phyloP scores from a whole-genome alignment of 208 protist species.

The Leishmania major region DNA sequence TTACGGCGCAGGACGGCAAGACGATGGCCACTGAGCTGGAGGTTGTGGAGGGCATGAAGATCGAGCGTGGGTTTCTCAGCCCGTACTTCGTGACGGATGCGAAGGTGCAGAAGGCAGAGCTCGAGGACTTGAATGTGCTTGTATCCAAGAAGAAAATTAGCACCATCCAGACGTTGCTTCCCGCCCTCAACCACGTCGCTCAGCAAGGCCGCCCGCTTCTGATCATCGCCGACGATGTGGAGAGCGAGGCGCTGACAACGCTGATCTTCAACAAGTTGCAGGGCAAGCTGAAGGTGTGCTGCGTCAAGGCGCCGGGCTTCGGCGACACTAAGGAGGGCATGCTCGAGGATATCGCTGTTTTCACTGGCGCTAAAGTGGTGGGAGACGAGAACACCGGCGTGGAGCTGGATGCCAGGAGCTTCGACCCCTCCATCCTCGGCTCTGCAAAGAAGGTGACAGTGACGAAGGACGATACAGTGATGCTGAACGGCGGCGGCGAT shows the following conservation, averaged over 20 bases:
- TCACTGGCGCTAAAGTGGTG: conserved; percentile 95
- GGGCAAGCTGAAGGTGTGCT: conserved; percentile 87
- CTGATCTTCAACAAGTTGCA: conserved; percentile 90
- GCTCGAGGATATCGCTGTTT: conserved; percentile 98
- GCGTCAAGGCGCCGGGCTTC: conserved; percentile 99
- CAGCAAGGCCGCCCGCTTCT: conserved; percentile 93
- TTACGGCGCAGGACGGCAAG: conserved; percentile 99
- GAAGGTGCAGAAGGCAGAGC: conserved; percentile 96
- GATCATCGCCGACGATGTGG: conserved; percentile 99
- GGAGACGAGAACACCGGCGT: conserved; percentile 93
- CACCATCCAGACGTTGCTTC: conserved; percentile 88
- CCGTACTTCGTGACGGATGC: conserved; percentile 99
- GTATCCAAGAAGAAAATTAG: conserved; percentile 97
- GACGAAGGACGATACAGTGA: conserved; percentile 97
- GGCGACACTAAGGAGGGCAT: conserved; percentile 98
- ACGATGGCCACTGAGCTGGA: conserved; percentile 98
- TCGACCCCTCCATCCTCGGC: conserved; percentile 77
- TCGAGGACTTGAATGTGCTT: conserved; percentile 97
- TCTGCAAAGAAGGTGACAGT: conserved; percentile 89
- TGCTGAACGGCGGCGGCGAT: conserved; percentile 96
- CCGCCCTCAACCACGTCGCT: conserved; percentile 91
- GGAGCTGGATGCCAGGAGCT: conserved; percentile 80
- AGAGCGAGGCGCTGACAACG: conserved; percentile 96
- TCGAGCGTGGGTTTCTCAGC: conserved; percentile 98
- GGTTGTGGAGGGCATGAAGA: conserved; percentile 98